phyloP scores from a whole-genome alignment of 169 alveolate species.

The Fabrea salina region DNA sequence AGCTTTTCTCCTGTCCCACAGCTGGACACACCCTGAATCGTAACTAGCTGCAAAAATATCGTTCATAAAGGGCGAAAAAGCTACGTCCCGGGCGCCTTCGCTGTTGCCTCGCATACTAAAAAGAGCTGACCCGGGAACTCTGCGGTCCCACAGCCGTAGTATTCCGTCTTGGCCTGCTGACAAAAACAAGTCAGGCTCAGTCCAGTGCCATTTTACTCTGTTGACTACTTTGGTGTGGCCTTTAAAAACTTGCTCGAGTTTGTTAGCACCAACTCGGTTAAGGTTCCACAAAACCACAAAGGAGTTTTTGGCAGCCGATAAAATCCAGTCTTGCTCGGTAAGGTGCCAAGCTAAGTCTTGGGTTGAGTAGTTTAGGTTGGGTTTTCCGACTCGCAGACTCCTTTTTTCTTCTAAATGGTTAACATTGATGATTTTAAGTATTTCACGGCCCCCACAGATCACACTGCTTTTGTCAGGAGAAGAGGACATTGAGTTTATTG shows the following conservation, averaged over 20 bases:
- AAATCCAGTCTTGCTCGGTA: background rate
- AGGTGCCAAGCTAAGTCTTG: conserved; percentile 36
- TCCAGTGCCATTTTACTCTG: conserved; percentile 25
- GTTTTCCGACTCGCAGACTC: background rate
- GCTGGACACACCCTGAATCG: conserved; percentile 26
- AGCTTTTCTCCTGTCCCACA: conserved; percentile 2
- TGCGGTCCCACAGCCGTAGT: conserved; percentile 8
- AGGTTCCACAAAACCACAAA: conserved; percentile 23
- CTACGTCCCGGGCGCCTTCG: conserved; percentile 28
- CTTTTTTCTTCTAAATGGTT: background rate
- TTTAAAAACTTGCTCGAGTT: conserved; percentile 1
- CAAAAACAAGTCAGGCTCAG: background rate
- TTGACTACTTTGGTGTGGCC: conserved; percentile 23
- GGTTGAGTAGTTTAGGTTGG: conserved; percentile 25
- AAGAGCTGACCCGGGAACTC: background rate
- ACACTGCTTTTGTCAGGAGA: background rate
- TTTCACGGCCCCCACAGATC: conserved; percentile 30
- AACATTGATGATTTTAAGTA: background rate
- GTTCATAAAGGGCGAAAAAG: conserved; percentile 10
- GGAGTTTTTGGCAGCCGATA: conserved; percentile 32
- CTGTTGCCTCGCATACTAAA: background rate
- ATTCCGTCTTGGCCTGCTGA: conserved; percentile 19
- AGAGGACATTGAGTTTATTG: conserved; percentile 9
- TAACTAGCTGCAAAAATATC: conserved; percentile 7
- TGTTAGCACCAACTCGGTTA: background rate